These are phyloP conservation scores for Ustilago esculenta DNA, from an alignment of 1,284 basidiomycete species.

Conservation along the genomic window DNA sequence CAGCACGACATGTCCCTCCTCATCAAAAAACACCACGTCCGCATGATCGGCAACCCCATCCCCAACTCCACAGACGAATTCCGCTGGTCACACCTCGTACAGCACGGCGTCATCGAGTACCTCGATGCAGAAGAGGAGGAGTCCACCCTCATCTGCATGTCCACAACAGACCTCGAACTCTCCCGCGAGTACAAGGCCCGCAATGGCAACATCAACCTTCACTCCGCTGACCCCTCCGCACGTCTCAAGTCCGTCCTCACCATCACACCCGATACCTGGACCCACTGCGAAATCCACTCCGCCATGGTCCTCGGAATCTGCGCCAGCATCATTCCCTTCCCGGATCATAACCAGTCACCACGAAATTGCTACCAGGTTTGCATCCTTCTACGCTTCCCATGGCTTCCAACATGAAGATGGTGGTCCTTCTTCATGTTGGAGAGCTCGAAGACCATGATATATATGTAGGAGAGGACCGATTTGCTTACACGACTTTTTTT, in stretches of 20 bases:
- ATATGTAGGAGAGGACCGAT: too few relatives aligned
- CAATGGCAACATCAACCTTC: slow-evolving; percentile 72
- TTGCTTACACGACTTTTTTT: too few relatives aligned
- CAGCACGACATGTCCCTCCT: slow-evolving; percentile 76
- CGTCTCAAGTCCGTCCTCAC: slow-evolving; percentile 73
- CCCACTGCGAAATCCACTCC: slow-evolving; percentile 99
- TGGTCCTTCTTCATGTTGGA: too few relatives aligned
- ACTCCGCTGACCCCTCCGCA: slow-evolving; percentile 82
- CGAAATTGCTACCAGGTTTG: slow-evolving; percentile 86
- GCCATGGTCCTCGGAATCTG: slow-evolving; percentile 99
- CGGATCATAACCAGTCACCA: slow-evolving; percentile 99
- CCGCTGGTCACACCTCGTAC: slow-evolving; percentile 86
- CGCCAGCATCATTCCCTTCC: slow-evolving; percentile 98
- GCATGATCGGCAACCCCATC: slow-evolving; percentile 72
- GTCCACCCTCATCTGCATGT: slow-evolving; percentile 99
- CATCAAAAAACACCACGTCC: slow-evolving; percentile 85
- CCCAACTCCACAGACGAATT: slow-evolving; percentile 65
- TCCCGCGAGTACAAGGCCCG: slow-evolving; percentile 69
- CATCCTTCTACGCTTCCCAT: background rate
- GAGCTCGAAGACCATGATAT: too few relatives aligned
- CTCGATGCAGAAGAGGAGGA: slow-evolving; percentile 99
- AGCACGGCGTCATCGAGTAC: slow-evolving; percentile 89
- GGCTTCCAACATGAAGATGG: background rate
- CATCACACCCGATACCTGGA: slow-evolving; percentile 75
- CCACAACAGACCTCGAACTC: slow-evolving; percentile 89